These are phyloP conservation scores for Neurospora hispaniola DNA, from an alignment of 495 filamentous ascomycete genomes.

Conservation along the genomic window DNA sequence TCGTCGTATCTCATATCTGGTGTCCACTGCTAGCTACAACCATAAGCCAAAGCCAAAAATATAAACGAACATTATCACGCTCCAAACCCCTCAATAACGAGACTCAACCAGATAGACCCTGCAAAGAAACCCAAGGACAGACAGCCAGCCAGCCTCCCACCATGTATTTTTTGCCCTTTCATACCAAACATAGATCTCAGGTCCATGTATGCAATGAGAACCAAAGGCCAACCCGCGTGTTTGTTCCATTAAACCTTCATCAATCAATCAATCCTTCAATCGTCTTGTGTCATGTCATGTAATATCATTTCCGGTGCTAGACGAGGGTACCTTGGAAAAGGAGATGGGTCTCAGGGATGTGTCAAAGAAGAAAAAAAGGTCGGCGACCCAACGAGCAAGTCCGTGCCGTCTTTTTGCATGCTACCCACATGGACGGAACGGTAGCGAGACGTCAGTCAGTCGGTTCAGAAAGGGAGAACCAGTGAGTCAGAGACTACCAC, in stretches of 20 bases:
- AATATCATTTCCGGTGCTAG: neutral
- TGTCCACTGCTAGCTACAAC: neutral
- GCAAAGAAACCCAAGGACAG: neutral
- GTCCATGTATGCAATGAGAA: neutral
- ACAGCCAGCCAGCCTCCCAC: neutral
- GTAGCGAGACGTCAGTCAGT: neutral
- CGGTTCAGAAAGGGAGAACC: neutral
- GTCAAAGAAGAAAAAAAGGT: neutral
- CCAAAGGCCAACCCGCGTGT: neutral
- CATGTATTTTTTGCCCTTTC: neutral
- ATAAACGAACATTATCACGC: neutral
- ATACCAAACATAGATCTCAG: neutral
- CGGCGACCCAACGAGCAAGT: neutral
- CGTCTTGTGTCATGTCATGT: neutral
- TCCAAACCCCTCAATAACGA: neutral
- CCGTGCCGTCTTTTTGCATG: neutral
- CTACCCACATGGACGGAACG: neutral
- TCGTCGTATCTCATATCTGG: neutral
- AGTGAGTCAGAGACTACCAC: neutral
- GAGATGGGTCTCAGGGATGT: neutral
- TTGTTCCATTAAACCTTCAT: neutral
- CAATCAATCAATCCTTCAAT: neutral
- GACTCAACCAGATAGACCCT: neutral
- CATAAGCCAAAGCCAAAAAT: neutral
- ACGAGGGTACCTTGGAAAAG: neutral